Percentiles rank a stretch among this genome's conserved stretches.
phyloP scores from a whole-genome alignment of 371 early-diverging fungal genomes.

The Mucor circinelloides region DNA sequence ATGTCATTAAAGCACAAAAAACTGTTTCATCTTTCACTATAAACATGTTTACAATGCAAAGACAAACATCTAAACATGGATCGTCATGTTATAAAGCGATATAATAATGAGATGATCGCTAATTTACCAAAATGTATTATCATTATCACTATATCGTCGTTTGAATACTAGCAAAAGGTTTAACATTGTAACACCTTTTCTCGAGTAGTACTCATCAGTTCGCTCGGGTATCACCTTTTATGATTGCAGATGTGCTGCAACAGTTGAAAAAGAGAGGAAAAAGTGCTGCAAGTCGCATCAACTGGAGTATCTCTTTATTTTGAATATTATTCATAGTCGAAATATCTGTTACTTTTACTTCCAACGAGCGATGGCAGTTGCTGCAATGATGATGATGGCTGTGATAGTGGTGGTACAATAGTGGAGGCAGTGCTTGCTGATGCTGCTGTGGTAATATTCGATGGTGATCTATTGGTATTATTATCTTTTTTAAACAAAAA shows the following conservation, averaged over 20 bases:
- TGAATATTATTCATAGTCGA: neutral
- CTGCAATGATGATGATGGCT: neutral
- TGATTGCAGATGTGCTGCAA: neutral
- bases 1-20: neutral
- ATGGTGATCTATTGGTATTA: neutral
- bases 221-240: neutral
- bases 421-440: neutral
- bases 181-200: neutral
- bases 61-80: neutral
- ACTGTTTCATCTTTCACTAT: neutral
- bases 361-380: neutral
- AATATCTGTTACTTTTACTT: neutral
- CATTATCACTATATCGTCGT: neutral
- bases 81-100: neutral
- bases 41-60: neutral
- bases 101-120: neutral
- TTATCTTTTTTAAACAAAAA: conserved; percentile 24
- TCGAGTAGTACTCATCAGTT: neutral
- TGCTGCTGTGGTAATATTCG: neutral
- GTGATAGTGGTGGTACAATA: neutral
- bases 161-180: neutral
- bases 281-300: neutral
- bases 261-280: neutral
- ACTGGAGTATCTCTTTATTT: neutral
- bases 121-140: neutral